Evolutionary conservation across 805 yeast species (phyloP).

Genomic region (Maudiozyma serrabonitensis): DNA sequence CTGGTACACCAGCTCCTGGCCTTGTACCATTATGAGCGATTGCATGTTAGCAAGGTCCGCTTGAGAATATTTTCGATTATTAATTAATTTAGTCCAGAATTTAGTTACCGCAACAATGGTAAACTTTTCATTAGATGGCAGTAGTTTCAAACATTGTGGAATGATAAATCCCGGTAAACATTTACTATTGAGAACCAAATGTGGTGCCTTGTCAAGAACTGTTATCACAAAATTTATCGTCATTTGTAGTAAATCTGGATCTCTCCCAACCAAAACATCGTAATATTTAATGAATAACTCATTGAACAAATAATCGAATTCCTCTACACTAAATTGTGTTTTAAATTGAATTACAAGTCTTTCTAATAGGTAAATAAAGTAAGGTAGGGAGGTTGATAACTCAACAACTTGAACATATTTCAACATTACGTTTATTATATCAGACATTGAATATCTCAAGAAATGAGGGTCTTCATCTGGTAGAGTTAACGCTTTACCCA

Average conservation of each 20-base stretch:
- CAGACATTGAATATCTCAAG: conserved; percentile 20
- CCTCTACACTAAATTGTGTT: conserved; percentile 24
- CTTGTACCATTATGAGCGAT: conserved; percentile 19
- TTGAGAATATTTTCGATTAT: conserved; percentile 37
- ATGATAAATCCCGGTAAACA: conserved; percentile 19
- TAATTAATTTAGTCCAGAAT: conserved; percentile 43
- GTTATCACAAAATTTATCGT: conserved; percentile 43
- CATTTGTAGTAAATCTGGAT: conserved; percentile 51
- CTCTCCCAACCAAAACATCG: conserved; percentile 32
- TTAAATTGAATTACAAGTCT: conserved; percentile 34
- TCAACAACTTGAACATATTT: conserved; percentile 19
- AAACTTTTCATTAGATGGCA: conserved; percentile 39
- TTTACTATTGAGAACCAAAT: conserved; percentile 32
- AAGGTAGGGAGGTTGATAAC: conserved; percentile 33
- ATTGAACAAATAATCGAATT: conserved; percentile 31
- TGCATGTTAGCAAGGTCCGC: conserved; percentile 32
- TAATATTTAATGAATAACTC: conserved; percentile 31
- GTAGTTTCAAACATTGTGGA: conserved; percentile 25
- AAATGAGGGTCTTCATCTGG: conserved; percentile 27
- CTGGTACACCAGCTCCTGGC: conserved; percentile 23
- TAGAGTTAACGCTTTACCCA: conserved; percentile 29
- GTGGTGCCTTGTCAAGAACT: conserved; percentile 41
- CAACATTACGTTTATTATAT: conserved; percentile 20
- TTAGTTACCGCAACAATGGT: conserved; percentile 40
- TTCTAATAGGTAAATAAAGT: conserved; percentile 37